Evolutionary conservation across 768 basidiomycete genomes (phyloP).

Genomic region (Leccinum pellstonianum): DNA sequence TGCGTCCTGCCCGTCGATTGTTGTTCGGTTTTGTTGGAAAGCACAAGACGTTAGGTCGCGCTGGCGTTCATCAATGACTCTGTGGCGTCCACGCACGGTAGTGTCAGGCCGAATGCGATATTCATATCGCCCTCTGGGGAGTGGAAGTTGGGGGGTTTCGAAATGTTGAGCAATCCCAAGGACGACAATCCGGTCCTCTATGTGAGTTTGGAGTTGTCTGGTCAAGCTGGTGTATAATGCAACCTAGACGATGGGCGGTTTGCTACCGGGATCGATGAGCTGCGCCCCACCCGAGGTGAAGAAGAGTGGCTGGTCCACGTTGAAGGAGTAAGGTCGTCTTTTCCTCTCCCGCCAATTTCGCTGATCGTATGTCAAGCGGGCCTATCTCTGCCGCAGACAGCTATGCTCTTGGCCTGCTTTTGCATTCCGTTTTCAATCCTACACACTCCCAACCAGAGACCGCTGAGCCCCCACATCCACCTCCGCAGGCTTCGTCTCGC

Average conservation of each 20-base stretch:
- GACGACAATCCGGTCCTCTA: slow-evolving; percentile 79
- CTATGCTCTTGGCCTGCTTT: slow-evolving; percentile 84
- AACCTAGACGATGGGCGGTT: slow-evolving; percentile 61
- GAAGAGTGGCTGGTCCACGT: slow-evolving; percentile 76
- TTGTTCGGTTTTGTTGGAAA: neutral
- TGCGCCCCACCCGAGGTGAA: slow-evolving; percentile 85
- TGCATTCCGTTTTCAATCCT: slow-evolving; percentile 88
- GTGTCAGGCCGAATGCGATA: slow-evolving; percentile 67
- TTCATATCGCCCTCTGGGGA: slow-evolving; percentile 94
- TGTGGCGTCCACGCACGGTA: slow-evolving; percentile 80
- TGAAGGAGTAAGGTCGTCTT: slow-evolving; percentile 69
- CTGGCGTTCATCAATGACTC: slow-evolving; percentile 88
- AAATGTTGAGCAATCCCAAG: slow-evolving; percentile 78
- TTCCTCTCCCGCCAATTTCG: neutral
- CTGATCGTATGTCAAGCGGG: slow-evolving; percentile 32
- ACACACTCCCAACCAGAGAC: slow-evolving; percentile 67
- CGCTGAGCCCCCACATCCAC: slow-evolving; percentile 69
- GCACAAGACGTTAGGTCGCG: slow-evolving; percentile 58
- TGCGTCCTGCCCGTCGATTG: slow-evolving; percentile 33
- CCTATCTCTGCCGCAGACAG: slow-evolving; percentile 72
- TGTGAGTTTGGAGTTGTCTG: slow-evolving; percentile 46
- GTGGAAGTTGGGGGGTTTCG: slow-evolving; percentile 96
- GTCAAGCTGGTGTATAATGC: slow-evolving; percentile 12
- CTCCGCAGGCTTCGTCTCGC: slow-evolving; percentile 71
- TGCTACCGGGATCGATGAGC: slow-evolving; percentile 57